Base-by-base conservation (phyloP, 2,329 filamentous ascomycete genomes). In the Chrysoporthe deuterocubensis region DNA sequence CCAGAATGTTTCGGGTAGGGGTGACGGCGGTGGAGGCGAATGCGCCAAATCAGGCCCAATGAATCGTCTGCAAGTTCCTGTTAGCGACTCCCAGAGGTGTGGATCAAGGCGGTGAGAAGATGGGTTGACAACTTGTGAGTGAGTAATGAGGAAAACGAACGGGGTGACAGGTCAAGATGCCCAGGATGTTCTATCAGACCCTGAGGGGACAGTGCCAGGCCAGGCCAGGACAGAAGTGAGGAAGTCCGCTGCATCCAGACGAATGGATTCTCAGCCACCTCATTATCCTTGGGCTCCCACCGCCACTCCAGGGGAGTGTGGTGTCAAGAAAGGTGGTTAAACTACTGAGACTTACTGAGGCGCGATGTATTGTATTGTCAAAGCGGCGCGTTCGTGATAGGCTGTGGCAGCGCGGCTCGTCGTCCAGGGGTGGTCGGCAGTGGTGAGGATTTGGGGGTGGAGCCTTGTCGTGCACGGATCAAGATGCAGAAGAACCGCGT, bases 381-480 rank as follows among this genome's bases (percentile, higher is more conserved):
- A 34, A 57, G 34, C 40, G 54, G 34, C 54, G 32, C 40, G 54
- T 43, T 60, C n/a, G 42, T 60, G 40, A 44, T 60, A 64, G 60
- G 44, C 50, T n/a, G 18, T 54, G 59, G 57, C 16, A 40, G 59
- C 43, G 43, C 43, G 16, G 59, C 59, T 44, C 21, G 42, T 61
- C 26, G 13, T 57, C 21, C 42, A 61, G 59, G 42, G 42, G 40
- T 61, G 42, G 59, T 44, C 40, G 48, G 52, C 32, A 11, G 46
- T 64, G 64, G 65, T 67, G 65, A 65, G 54, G 44, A 58, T 50
- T 61, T 65, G 58, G 65, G 62, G 62, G 68, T 70, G 68, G 68
- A 63, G 61, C 67, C 68, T 66, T 59, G 62, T 63, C 40, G 66
- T 62, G 68, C 68, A 70, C 68, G 68, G 68, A 68, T 70, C 66